Evolutionary conservation across 2,329 filamentous ascomycete genomes (phyloP), one percentile per base, ranked within the genome.

Genomic region (Aspergillus sp.): DNA sequence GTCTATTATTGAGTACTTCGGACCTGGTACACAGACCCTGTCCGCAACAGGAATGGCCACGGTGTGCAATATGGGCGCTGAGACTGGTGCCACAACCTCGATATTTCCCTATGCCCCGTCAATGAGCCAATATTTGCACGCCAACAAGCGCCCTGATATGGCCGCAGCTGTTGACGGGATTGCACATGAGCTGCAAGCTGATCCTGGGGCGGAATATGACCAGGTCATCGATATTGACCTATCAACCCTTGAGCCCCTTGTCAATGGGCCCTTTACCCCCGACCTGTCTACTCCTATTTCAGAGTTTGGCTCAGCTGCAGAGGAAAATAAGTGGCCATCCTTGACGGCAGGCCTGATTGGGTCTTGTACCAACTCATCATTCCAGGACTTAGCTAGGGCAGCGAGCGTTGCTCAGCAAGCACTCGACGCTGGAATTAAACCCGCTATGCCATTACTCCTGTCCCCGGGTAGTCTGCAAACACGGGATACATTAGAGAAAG

Each of bases 231-330:
- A 97, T 80, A 91, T 99, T 80, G 93, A 99, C 83, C 86, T 99
- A 54, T 89, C 86, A 58, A 89, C 93, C 79, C 89, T 99, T 48
- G 95, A 99, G 83, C 95, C 95, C 66, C 91, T 98, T 76, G 92
- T 99, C 82, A 99, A 99, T 83, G 95, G 95, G 66, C 95, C 95
- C 64, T 98, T 98, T 86, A 99, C 95, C 27, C 95, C 95, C 61
- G 95, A 99, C 86, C 84, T 99, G 80, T 93, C 92, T 56, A 98
- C 95, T 7, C 95, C 95, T 51, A 96, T 99, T 76, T 96, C 91
- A 80, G 93, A 97, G 83, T 96, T 98, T 82, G 91, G 89, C 79
- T 89, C 95, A 73, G 91, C 91, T 66, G 93, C 93, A 71, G 92
- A 96, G 83, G 87, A 88, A 72, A 96, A 99, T 82, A 86, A 88